phyloP scores from a whole-genome alignment of 2,329 filamentous ascomycete genomes.

The Hirsutella rhossiliensis region DNA sequence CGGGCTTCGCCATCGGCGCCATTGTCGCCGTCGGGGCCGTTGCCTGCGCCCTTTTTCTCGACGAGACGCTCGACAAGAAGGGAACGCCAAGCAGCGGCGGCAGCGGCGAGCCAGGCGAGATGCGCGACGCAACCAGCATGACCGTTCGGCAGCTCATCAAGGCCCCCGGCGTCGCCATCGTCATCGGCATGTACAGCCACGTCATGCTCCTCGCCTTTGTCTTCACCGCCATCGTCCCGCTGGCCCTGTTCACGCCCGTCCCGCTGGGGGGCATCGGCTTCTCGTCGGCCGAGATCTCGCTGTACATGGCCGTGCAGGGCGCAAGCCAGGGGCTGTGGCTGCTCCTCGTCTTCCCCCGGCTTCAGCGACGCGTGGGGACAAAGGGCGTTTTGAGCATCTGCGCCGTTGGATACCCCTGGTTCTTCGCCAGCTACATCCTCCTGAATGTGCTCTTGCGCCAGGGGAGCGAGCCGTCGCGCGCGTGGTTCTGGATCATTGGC shows the following conservation, averaged over 20 bases:
- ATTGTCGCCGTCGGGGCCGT: constrained; percentile 46
- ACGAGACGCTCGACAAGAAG: constrained; percentile 42
- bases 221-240: constrained; percentile 58
- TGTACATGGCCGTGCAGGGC: constrained; percentile 53
- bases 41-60: constrained; percentile 41
- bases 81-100: neutral
- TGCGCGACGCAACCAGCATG: neutral
- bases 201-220: constrained; percentile 57
- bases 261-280: constrained; percentile 54
- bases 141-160: constrained; percentile 35
- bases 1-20: constrained; percentile 38
- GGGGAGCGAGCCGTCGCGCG: constrained; percentile 21
- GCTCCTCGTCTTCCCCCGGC: constrained; percentile 52
- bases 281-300: constrained; percentile 47
- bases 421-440: constrained; percentile 46
- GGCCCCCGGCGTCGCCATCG: constrained; percentile 51
- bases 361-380: constrained; percentile 57
- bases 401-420: constrained; percentile 43
- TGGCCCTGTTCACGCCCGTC: constrained; percentile 56
- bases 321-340: constrained; percentile 60
- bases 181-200: constrained; percentile 54
- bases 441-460: constrained; percentile 34
- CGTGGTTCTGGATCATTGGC: constrained; percentile 42
- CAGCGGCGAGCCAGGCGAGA: neutral
- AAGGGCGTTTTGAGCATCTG: constrained; percentile 50